Percentiles rank a stretch among this genome's conserved stretches.
These are phyloP conservation scores for Blastobotrys buckinghamii DNA, from an alignment of 1,139 yeast species.

Conservation along the genomic window DNA sequence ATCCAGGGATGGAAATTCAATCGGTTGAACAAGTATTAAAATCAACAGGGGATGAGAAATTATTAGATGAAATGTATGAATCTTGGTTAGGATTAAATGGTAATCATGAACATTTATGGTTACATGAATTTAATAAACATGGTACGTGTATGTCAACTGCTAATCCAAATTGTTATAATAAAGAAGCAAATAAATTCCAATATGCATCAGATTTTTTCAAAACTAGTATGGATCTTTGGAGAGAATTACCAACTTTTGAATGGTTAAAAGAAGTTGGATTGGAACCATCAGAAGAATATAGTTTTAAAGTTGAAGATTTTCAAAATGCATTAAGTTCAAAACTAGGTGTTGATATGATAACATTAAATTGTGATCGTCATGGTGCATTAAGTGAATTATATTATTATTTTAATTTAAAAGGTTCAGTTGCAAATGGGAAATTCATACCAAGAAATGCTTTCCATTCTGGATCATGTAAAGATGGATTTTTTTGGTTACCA, in stretches of 20 bases:
- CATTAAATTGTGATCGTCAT: slow-evolving; percentile 39
- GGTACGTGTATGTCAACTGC: slow-evolving; percentile 88
- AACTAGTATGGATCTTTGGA: slow-evolving; percentile 57
- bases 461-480: slow-evolving; percentile 55
- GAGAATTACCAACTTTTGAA: slow-evolving; percentile 61
- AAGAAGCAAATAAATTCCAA: slow-evolving; percentile 39
- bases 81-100: slow-evolving; percentile 80
- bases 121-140: slow-evolving; percentile 92
- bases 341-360: slow-evolving; percentile 32
- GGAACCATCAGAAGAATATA: slow-evolving; percentile 52
- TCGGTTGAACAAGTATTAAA: slow-evolving; percentile 51
- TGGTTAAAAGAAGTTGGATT: slow-evolving; percentile 66
- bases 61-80: slow-evolving; percentile 51
- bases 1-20: slow-evolving; percentile 49
- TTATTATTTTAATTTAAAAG: slow-evolving; percentile 79
- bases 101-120: slow-evolving; percentile 73
- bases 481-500: slow-evolving; percentile 71
- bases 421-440: slow-evolving; percentile 61
- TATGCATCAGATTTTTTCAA: slow-evolving; percentile 77
- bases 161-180: slow-evolving; percentile 58
- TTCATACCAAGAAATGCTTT: slow-evolving; percentile 64
- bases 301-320: slow-evolving; percentile 63
- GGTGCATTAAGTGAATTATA: slow-evolving; percentile 66
- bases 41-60: slow-evolving; percentile 39
- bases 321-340: slow-evolving; percentile 54